Base-by-base conservation (phyloP, 2,329 filamentous ascomycete species). In the Epichloe sibirici region DNA sequence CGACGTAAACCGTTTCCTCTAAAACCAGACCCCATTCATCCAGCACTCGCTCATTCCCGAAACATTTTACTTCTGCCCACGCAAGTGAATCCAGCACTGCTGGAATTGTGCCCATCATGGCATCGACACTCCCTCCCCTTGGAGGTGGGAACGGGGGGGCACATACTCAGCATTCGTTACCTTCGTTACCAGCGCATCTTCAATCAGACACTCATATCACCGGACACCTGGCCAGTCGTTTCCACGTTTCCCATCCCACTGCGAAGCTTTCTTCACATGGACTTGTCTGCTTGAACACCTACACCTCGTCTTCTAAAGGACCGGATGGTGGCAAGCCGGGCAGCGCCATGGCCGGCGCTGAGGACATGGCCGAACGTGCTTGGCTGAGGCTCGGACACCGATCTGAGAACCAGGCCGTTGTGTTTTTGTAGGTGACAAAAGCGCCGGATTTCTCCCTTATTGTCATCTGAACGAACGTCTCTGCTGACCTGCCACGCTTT, bases 231-330 rank as follows among this genome's bases (percentile, higher is more conserved):
- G 88, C 87, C 61, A 89, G 81, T 67, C 89, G 91, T 51, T 98
- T 95, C 69, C 93, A 98, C 72, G 86, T 94, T 51, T 86, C 88
- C 51, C 74, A 93, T 54, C 90, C 93, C 9, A 95, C 90, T 0
- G 89, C 93, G 51, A 82, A 82, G 48, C 81, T 98, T 17, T 96
- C 90, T 1, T 95, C 90, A 1, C 90, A 97, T 66, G 93, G 86
- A 48, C 78, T 97, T 60, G 85, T 98, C 64, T 86, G 88, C 50
- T 75, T 98, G 58, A 98, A 98, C 73, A 98, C 90, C 21, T 97
- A 95, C 68, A 91, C 88, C 11, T 88, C 88, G 11, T 91, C 91
- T 0, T 79, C 85, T 51, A 90, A 90, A 65, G 91, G 90, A 23
- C 82, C 86, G 4, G 89, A 96, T 86, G 91, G 91, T 59, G 84